phyloP scores from a whole-genome alignment of 1,284 basidiomycete genomes.

The Tilletia horrida region DNA sequence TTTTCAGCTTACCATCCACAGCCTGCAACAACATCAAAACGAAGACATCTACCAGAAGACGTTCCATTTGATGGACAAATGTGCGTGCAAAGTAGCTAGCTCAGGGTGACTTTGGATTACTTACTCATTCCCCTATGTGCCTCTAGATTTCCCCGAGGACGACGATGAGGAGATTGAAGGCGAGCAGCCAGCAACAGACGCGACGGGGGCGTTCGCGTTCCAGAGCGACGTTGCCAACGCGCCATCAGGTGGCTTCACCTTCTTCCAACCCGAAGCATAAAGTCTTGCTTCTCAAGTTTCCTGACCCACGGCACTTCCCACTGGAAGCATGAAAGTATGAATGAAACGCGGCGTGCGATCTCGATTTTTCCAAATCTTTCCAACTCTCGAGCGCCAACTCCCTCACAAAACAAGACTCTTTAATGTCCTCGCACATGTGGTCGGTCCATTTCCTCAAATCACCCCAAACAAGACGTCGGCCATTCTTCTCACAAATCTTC shows the following conservation, averaged over 20 bases:
- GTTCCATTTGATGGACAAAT: slow-evolving; percentile 74
- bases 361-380: no score
- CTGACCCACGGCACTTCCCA: no score
- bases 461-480: no score
- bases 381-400: no score
- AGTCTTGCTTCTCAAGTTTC: no score
- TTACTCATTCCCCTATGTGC: neutral
- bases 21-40: slow-evolving; percentile 98
- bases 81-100: slow-evolving; percentile 58
- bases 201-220: slow-evolving; percentile 76
- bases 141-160: slow-evolving; percentile 55
- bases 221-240: slow-evolving; percentile 57
- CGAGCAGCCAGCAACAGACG: slow-evolving; percentile 75
- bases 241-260: slow-evolving; percentile 19
- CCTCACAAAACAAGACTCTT: no score
- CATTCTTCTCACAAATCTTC: no score
- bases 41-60: slow-evolving; percentile 99
- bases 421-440: no score
- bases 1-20: slow-evolving; percentile 75
- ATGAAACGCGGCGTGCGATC: no score
- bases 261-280: slow-evolving; percentile 4
- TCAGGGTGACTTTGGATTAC: no score
- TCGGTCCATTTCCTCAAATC: no score
- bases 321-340: no score
- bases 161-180: slow-evolving; percentile 63